phyloP scores from a whole-genome alignment of 768 basidiomycete genomes.

The Stropharia rugosoannulata region DNA sequence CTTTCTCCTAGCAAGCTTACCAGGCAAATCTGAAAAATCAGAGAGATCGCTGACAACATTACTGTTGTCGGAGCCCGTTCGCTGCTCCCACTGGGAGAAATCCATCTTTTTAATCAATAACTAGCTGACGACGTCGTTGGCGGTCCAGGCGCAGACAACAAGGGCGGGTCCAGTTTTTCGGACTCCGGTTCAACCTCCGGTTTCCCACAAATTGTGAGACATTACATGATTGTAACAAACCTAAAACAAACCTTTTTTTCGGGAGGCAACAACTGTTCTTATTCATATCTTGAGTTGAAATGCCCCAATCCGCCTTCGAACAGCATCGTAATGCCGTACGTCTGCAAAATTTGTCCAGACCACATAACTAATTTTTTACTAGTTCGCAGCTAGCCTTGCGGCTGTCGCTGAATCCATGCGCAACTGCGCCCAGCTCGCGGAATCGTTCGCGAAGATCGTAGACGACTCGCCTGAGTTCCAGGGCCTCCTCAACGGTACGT shows the following conservation, averaged over 20 bases:
- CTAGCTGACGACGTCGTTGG: neutral
- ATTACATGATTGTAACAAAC: constrained; percentile 14
- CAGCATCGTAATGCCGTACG: constrained; percentile 31
- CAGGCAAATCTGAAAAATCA: constrained; percentile 37
- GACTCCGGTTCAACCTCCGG: constrained; percentile 31
- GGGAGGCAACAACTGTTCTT: constrained; percentile 3
- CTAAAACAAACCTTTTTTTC: constrained; percentile 20
- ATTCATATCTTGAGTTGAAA: constrained; percentile 5
- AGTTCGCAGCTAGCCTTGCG: constrained; percentile 58
- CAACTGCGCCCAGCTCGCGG: constrained; percentile 58
- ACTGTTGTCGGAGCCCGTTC: constrained; percentile 22
- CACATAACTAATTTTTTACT: constrained; percentile 13
- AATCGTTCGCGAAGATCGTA: constrained; percentile 54
- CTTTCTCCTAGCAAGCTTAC: constrained; percentile 26
- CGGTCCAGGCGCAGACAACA: neutral
- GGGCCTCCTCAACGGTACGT: constrained; percentile 22
- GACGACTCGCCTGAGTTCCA: constrained; percentile 32
- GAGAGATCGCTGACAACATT: constrained; percentile 36
- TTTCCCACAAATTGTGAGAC: constrained; percentile 41
- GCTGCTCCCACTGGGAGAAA: constrained; percentile 43
- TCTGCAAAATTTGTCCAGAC: neutral
- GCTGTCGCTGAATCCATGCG: constrained; percentile 64
- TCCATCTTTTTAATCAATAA: constrained; percentile 31
- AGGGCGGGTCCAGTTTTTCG: constrained; percentile 7
- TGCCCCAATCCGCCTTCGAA: constrained; percentile 25